Evolutionary conservation across 108 stramenopile genomes (phyloP).

Genomic region (Nitzschia sp.): DNA sequence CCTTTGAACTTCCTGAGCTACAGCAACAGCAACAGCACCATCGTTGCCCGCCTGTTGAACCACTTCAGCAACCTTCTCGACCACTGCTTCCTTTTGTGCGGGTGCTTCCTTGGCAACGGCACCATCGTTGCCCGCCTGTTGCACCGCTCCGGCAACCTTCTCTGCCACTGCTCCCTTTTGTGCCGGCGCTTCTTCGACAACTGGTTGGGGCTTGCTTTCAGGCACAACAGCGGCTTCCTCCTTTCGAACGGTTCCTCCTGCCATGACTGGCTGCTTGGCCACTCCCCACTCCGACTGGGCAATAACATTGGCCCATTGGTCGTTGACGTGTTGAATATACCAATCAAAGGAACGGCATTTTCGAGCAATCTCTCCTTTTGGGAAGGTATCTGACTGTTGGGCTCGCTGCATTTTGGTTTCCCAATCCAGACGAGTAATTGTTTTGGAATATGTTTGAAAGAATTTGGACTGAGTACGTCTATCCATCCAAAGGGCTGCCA

Average conservation of each 20-base stretch:
- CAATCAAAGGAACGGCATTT: slow-evolving; percentile 79
- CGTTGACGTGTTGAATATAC: slow-evolving; percentile 58
- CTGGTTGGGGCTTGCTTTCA: not conserved
- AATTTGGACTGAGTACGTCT: slow-evolving; percentile 38
- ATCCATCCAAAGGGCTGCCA: slow-evolving; percentile 80
- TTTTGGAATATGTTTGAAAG: slow-evolving; percentile 43
- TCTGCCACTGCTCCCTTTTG: not conserved
- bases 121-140: not conserved
- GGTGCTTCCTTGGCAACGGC: not conserved
- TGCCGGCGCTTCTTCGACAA: not conserved
- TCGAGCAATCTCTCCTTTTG: slow-evolving; percentile 41
- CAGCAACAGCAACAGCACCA: slow-evolving; percentile 6
- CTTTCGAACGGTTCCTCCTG: not conserved
- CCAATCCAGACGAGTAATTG: slow-evolving; percentile 48
- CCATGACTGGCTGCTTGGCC: not conserved
- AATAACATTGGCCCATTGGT: slow-evolving; percentile 37
- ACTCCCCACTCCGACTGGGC: slow-evolving; percentile 16
- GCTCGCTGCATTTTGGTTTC: slow-evolving; percentile 53
- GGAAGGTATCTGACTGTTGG: slow-evolving; percentile 43
- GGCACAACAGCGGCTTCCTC: not conserved
- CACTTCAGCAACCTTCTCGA: not conserved
- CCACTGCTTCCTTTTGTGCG: not conserved
- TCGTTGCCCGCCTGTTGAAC: not conserved
- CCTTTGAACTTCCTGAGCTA: slow-evolving; percentile 5
- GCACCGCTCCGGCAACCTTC: not conserved